Evolutionary conservation across 768 basidiomycete species (phyloP).

Genomic region (Neoboletus magnificus): DNA sequence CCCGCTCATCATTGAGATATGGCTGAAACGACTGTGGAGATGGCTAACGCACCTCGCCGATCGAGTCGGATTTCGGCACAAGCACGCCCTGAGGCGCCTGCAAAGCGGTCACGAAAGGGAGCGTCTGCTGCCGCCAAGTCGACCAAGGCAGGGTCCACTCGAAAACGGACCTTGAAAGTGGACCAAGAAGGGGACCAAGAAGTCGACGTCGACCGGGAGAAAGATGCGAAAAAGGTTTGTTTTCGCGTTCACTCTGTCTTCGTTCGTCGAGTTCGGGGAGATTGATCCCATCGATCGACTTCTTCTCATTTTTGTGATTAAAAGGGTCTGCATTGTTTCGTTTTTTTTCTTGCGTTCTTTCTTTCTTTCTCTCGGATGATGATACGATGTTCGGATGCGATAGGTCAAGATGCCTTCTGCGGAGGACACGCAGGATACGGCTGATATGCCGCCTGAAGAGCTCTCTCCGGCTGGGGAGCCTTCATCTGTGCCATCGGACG

Average conservation of each 20-base stretch:
- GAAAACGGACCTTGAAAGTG: slow-evolving; percentile 35
- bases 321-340: background rate
- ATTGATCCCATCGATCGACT: background rate
- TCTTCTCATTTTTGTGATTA: background rate
- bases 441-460: slow-evolving; percentile 1
- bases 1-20: background rate
- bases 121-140: slow-evolving; percentile 17
- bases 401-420: slow-evolving; percentile 20
- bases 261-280: background rate
- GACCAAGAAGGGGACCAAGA: slow-evolving; percentile 20
- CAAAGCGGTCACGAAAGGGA: slow-evolving; percentile 15
- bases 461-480: slow-evolving; percentile 1
- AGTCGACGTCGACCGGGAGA: slow-evolving; percentile 8
- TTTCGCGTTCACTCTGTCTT: no score
- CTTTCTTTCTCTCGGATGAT: background rate
- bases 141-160: slow-evolving; percentile 32
- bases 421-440: slow-evolving; percentile 1
- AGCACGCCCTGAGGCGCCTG: slow-evolving; percentile 35
- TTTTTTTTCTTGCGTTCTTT: no score
- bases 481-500: background rate
- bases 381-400: background rate
- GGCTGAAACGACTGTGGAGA: slow-evolving; percentile 8
- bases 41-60: slow-evolving; percentile 42
- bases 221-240: slow-evolving; percentile 28
- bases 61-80: slow-evolving; percentile 55